A percentile compares a stretch with the other conserved stretches of the same genome.
phyloP scores from a whole-genome alignment of 768 basidiomycete species.

The Albatrellus ellisii region DNA sequence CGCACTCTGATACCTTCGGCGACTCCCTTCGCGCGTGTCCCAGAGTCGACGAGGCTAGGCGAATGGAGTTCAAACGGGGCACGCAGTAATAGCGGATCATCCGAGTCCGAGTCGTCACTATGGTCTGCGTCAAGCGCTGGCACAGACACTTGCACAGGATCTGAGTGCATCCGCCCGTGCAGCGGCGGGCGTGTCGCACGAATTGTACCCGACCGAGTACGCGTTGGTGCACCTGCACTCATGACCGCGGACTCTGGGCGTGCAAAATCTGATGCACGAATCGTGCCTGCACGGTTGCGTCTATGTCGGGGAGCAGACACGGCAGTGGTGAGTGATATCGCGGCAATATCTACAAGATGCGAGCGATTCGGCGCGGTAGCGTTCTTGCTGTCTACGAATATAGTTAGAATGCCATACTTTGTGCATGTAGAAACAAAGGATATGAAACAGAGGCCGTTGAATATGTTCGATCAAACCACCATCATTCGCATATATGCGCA shows the following conservation, averaged over 20 bases:
- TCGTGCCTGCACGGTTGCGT: slow-evolving; percentile 13
- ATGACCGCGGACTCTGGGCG: not conserved
- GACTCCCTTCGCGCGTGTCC: not conserved
- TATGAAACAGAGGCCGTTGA: not conserved
- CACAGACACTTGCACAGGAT: not conserved
- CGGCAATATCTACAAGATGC: slow-evolving; percentile 7
- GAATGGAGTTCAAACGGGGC: no score
- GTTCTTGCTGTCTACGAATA: not conserved
- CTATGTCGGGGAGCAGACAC: not conserved
- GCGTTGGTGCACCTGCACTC: slow-evolving; percentile 3
- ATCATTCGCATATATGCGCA: slow-evolving; percentile 1
- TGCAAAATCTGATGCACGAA: slow-evolving; percentile 12
- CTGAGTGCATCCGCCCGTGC: slow-evolving; percentile 2
- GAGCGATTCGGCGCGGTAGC: slow-evolving; percentile 2
- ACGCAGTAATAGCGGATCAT: not conserved
- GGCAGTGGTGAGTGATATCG: not conserved
- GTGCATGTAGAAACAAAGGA: not conserved
- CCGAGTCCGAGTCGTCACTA: slow-evolving; percentile 9
- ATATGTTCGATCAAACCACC: not conserved
- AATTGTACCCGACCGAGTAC: slow-evolving; percentile 14
- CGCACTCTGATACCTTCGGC: not conserved
- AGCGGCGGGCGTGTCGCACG: slow-evolving; percentile 7
- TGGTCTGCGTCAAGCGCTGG: slow-evolving; percentile 10
- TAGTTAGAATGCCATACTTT: not conserved
- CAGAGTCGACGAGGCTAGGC: not conserved